Evolutionary conservation across 2,329 filamentous ascomycete species (phyloP).

Genomic region (Fusarium pseudoanthophilum): DNA sequence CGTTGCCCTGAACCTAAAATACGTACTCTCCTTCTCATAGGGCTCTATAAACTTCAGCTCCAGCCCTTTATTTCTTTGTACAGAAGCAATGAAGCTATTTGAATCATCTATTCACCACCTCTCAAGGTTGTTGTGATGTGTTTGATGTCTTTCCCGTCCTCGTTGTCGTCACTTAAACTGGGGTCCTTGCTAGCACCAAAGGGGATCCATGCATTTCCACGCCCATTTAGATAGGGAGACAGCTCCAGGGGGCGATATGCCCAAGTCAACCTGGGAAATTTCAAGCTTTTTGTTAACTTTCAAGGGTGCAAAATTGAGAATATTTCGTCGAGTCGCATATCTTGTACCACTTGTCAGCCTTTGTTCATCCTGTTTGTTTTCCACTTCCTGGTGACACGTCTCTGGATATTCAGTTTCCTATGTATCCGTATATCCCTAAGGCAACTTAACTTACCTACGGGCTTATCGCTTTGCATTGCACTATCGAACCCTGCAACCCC

Average conservation of each 20-base stretch:
- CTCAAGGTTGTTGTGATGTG: slow-evolving; percentile 16
- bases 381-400: not conserved
- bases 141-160: slow-evolving; percentile 32
- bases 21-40: not conserved
- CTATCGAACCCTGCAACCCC: slow-evolving; percentile 36
- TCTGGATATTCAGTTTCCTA: not conserved
- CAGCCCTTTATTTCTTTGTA: not conserved
- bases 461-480: slow-evolving; percentile 38
- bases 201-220: slow-evolving; percentile 34
- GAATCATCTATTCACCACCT: not conserved
- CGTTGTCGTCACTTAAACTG: slow-evolving; percentile 37
- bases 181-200: slow-evolving; percentile 35
- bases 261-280: not conserved
- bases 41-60: not conserved
- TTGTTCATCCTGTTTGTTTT: not conserved
- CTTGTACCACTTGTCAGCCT: not conserved
- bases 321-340: not conserved
- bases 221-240: slow-evolving; percentile 28
- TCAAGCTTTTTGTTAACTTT: not conserved
- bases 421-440: not conserved
- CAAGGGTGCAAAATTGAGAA: not conserved
- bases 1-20: slow-evolving; percentile 8
- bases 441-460: not conserved
- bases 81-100: not conserved
- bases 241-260: not conserved